These are phyloP conservation scores for Lentithecium fluviatile DNA, from an alignment of 495 filamentous ascomycete species.

Conservation along the genomic window DNA sequence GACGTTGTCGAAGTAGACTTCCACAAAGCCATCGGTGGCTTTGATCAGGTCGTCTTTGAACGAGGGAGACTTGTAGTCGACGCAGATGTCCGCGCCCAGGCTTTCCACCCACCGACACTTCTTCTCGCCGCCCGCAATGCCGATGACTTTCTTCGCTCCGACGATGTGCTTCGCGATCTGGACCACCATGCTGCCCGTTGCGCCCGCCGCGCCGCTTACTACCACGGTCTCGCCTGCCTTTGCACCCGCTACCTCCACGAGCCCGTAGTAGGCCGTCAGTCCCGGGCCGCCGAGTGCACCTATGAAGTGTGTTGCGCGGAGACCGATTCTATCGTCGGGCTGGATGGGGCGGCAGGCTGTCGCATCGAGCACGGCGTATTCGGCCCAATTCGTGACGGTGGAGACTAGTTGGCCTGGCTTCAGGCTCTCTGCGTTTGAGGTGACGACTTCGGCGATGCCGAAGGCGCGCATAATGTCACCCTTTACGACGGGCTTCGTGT, in stretches of 20 bases:
- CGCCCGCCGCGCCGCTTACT: constrained; percentile 52
- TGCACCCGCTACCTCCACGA: constrained; percentile 46
- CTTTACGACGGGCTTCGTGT: constrained; percentile 63
- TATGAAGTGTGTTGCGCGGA: constrained; percentile 50
- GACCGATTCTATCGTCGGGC: constrained; percentile 35
- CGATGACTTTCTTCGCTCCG: constrained; percentile 56
- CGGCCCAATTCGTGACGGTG: constrained; percentile 50
- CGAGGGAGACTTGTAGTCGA: constrained; percentile 63
- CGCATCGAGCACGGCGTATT: constrained; percentile 50
- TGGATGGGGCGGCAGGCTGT: constrained; percentile 38
- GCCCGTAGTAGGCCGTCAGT: constrained; percentile 54
- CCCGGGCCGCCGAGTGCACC: constrained; percentile 53
- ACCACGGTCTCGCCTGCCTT: constrained; percentile 48
- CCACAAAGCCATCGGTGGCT: constrained; percentile 62
- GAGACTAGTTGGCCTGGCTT: constrained; percentile 47
- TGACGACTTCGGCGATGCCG: constrained; percentile 55
- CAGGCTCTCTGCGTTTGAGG: constrained; percentile 44
- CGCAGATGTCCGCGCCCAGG: constrained; percentile 62
- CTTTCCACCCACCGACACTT: constrained; percentile 63
- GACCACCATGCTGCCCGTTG: constrained; percentile 49
- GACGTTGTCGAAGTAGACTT: constrained; percentile 73
- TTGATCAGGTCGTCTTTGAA: constrained; percentile 58
- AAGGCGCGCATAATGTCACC: constrained; percentile 67
- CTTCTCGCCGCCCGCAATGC: constrained; percentile 64
- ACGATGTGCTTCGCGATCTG: constrained; percentile 58